phyloP scores from a whole-genome alignment of 495 filamentous ascomycete genomes.

The Xylaria bambusicola region DNA sequence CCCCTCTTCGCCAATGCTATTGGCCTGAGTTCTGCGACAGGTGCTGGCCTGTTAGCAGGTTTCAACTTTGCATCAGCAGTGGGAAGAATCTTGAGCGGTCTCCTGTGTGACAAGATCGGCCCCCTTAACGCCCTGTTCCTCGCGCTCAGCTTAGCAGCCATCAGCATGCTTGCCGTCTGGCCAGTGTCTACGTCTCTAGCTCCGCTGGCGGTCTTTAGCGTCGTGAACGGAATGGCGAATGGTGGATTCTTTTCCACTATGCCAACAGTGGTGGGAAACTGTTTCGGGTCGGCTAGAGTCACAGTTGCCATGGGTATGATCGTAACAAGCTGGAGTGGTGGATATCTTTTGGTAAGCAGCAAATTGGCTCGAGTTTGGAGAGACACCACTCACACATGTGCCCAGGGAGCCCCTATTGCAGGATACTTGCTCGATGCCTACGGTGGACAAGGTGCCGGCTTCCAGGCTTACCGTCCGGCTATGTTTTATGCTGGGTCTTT shows the following conservation, averaged over 20 bases:
- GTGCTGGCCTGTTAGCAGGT: constrained; percentile 56
- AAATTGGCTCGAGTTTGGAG: neutral
- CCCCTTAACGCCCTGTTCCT: constrained; percentile 51
- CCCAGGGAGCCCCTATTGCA: constrained; percentile 59
- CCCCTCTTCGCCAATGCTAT: constrained; percentile 38
- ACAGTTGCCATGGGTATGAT: constrained; percentile 63
- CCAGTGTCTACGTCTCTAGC: constrained; percentile 54
- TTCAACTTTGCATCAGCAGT: constrained; percentile 58
- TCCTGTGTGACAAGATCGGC: constrained; percentile 53
- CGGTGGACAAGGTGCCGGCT: constrained; percentile 35
- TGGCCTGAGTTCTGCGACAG: constrained; percentile 50
- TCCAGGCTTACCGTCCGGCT: constrained; percentile 56
- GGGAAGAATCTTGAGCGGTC: constrained; percentile 53
- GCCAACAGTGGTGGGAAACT: constrained; percentile 60
- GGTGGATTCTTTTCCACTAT: constrained; percentile 62
- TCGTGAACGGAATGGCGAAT: constrained; percentile 58
- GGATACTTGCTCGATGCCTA: constrained; percentile 51
- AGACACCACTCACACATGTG: constrained; percentile 17
- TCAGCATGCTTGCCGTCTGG: constrained; percentile 61
- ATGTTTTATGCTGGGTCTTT: constrained; percentile 59
- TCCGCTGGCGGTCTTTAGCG: constrained; percentile 53
- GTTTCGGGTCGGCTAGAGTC: constrained; percentile 57
- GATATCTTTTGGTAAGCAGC: constrained; percentile 54
- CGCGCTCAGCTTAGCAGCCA: constrained; percentile 41
- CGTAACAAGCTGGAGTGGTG: constrained; percentile 60